These are phyloP conservation scores for Debaryomyces sp. DNA, from an alignment of 1,139 yeast species.

Conservation along the genomic window DNA sequence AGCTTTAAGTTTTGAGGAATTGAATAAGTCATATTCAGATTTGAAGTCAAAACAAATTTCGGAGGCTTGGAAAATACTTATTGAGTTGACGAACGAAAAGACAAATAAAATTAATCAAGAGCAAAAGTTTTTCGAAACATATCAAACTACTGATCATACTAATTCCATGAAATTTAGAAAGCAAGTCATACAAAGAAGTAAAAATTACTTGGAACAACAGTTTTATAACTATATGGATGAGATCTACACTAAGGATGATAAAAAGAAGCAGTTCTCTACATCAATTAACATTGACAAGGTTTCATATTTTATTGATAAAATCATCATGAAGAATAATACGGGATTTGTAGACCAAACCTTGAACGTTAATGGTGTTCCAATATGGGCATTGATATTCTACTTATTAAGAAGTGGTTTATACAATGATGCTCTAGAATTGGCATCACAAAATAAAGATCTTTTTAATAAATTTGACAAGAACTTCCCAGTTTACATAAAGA, in stretches of 20 bases:
- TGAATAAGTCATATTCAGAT: constrained; percentile 53
- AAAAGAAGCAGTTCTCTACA: constrained; percentile 50
- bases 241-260: constrained; percentile 63
- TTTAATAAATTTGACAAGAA: constrained; percentile 85
- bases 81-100: constrained; percentile 42
- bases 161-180: constrained; percentile 39
- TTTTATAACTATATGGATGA: constrained; percentile 75
- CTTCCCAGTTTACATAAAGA: constrained; percentile 78
- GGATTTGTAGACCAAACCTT: constrained; percentile 38
- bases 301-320: constrained; percentile 62
- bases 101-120: constrained; percentile 41
- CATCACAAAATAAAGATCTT: constrained; percentile 40
- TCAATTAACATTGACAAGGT: constrained; percentile 76
- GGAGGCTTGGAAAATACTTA: constrained; percentile 65
- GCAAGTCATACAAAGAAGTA: constrained; percentile 59
- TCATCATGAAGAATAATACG: constrained; percentile 42
- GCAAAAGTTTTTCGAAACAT: constrained; percentile 46
- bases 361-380: constrained; percentile 75
- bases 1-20: constrained; percentile 55
- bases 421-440: constrained; percentile 66
- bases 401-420: constrained; percentile 81
- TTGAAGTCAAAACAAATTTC: constrained; percentile 63
- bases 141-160: constrained; percentile 24
- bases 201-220: constrained; percentile 69
- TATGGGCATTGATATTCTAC: constrained; percentile 91